phyloP scores from a whole-genome alignment of 768 basidiomycete genomes.

The Sarcomyxa edulis region DNA sequence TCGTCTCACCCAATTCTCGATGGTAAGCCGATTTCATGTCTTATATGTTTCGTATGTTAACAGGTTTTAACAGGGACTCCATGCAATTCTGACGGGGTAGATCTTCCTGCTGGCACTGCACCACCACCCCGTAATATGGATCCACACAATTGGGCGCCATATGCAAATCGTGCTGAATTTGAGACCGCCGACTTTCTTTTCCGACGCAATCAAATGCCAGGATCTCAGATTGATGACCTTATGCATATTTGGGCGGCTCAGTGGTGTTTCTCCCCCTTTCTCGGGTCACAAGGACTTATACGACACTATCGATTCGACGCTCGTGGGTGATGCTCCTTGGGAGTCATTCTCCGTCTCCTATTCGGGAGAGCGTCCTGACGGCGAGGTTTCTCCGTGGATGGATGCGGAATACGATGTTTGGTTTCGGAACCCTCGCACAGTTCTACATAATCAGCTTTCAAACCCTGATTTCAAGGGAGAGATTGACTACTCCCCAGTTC shows the following conservation, averaged over 20 bases:
- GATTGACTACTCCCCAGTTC: constrained; percentile 27
- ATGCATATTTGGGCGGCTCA: constrained; percentile 3
- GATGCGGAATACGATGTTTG: constrained; percentile 21
- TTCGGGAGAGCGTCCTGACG: constrained; percentile 11
- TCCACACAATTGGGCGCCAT: constrained; percentile 1
- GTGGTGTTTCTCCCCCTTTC: constrained; percentile 15
- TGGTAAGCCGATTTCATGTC: no score
- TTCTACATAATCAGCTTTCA: constrained; percentile 22
- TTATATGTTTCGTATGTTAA: not conserved
- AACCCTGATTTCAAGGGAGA: constrained; percentile 28
- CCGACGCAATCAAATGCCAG: constrained; percentile 4
- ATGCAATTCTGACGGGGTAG: not conserved
- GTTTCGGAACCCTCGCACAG: constrained; percentile 21
- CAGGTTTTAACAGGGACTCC: not conserved
- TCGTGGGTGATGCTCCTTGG: constrained; percentile 21
- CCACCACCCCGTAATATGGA: not conserved
- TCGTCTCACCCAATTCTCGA: no score
- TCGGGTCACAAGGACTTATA: constrained; percentile 16
- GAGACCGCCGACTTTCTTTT: constrained; percentile 4
- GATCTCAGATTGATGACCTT: constrained; percentile 1
- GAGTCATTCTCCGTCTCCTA: constrained; percentile 15
- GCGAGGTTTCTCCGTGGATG: constrained; percentile 26
- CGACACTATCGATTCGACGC: constrained; percentile 19
- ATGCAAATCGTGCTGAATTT: not conserved
- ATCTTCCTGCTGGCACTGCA: constrained; percentile 1